These are phyloP conservation scores for Aspergillus nanangensis DNA, from an alignment of 495 filamentous ascomycete genomes.

Conservation along the genomic window DNA sequence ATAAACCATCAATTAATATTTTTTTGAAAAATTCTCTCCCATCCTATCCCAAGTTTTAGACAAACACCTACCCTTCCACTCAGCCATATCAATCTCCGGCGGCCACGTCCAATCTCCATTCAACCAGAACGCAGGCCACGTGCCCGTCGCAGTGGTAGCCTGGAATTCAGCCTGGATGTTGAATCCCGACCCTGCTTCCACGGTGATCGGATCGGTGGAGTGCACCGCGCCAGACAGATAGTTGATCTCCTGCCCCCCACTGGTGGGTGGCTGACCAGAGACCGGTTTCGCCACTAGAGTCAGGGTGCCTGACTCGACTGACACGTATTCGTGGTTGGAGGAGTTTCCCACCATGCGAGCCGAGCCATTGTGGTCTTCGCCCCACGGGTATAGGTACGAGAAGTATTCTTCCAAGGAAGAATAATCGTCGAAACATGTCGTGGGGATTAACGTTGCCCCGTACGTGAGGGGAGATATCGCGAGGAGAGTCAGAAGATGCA, in stretches of 20 bases:
- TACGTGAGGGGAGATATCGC: conserved; percentile 1
- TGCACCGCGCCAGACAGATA: conserved; percentile 28
- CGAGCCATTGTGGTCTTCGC: conserved; percentile 49
- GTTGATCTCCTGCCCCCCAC: conserved; percentile 49
- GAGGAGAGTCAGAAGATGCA: conserved; percentile 5
- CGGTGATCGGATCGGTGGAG: conserved; percentile 17
- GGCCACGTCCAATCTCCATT: conserved; percentile 53
- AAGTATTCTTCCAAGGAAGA: conserved; percentile 48
- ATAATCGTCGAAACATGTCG: conserved; percentile 47
- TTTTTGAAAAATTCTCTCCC: no score
- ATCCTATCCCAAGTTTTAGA: no score
- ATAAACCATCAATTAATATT: background rate
- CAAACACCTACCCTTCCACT: conserved; percentile 56
- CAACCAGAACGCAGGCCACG: conserved; percentile 61
- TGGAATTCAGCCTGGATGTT: conserved; percentile 38
- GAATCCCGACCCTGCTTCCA: conserved; percentile 17
- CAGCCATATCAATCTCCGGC: conserved; percentile 57
- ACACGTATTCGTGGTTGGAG: conserved; percentile 50
- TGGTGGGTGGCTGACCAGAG: conserved; percentile 38
- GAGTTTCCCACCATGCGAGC: conserved; percentile 53
- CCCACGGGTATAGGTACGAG: conserved; percentile 47
- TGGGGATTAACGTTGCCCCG: conserved; percentile 46
- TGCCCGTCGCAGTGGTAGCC: conserved; percentile 47
- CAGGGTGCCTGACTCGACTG: conserved; percentile 26
- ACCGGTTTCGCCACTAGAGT: conserved; percentile 31